These are phyloP conservation scores for Physcia stellaris DNA, from an alignment of 495 filamentous ascomycete species.

Conservation along the genomic window DNA sequence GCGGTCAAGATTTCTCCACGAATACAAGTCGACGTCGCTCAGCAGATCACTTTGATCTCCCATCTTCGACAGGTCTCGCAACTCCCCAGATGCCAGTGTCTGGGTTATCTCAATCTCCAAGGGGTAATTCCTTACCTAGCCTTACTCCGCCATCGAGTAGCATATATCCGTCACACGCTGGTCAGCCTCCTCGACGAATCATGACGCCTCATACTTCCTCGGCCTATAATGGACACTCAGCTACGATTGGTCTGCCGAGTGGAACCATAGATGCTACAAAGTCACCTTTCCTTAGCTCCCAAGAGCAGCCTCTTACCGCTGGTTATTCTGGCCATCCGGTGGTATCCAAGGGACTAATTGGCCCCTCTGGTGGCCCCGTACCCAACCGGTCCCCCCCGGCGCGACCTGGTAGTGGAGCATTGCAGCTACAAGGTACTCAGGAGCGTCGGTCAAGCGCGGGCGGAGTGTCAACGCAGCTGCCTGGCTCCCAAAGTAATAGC, in stretches of 20 bases:
- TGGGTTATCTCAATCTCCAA: conserved; percentile 13
- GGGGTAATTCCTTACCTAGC: conserved; percentile 14
- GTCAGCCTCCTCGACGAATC: conserved; percentile 33
- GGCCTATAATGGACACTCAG: conserved; percentile 27
- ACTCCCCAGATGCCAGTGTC: conserved; percentile 19
- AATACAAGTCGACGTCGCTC: conserved; percentile 8
- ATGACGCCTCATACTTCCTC: conserved; percentile 54
- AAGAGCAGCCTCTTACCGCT: background rate
- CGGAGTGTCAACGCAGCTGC: conserved; percentile 22
- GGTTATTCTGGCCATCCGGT: no score
- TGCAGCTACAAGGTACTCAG: conserved; percentile 25
- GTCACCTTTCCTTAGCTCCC: conserved; percentile 25
- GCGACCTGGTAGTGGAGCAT: conserved; percentile 14
- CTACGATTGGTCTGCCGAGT: conserved; percentile 27
- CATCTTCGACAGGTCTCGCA: conserved; percentile 23
- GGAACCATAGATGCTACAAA: conserved; percentile 34
- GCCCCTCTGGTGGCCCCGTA: no score
- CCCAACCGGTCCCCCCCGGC: no score
- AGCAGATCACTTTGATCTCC: conserved; percentile 18
- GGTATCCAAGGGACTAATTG: no score
- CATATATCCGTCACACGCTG: conserved; percentile 26
- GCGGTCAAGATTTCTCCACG: conserved; percentile 16
- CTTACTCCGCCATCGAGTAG: conserved; percentile 16
- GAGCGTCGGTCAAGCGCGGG: conserved; percentile 27
- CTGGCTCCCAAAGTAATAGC: conserved; percentile 38